Evolutionary conservation across 257 asterid species (phyloP), one percentile per base, ranked within the genome.

Genomic region (Solanum etuberosum): DNA sequence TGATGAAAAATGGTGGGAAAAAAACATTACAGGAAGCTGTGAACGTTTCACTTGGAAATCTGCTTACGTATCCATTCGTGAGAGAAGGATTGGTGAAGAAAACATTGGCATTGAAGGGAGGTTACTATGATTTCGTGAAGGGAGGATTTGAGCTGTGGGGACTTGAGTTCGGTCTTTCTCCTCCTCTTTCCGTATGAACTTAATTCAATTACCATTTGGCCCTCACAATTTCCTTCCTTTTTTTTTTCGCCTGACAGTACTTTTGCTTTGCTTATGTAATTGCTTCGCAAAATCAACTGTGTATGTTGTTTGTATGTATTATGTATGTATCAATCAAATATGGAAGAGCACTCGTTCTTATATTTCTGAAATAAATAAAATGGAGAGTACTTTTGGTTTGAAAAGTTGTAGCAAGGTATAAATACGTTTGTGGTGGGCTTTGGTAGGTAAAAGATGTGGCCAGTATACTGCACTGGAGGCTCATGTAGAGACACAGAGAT

Each of bases 121-220:
- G 96, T 25, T 88, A 95, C 93, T 97, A 95, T 10, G 98, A 97
- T 84, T 97, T 97, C 37, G 87, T 95, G 78, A 93, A 91, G 38
- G 99, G 99, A 87, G 91, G 91, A 70, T 95, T 95, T 51, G 99
- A 96, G 97, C 98, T 96, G 74, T 96, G 99, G 99, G 92, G 94
- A 74, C 98, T 95, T 31, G 97, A 96, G 8, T 95, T 95, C 91
- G 85, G 94, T 74, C 92, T 94, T 77, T 94, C 98, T 90, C 92
- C 97, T 32, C 27, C 96, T 89, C 89, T 94, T 93, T 91, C 98
- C 89, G 98, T 95, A 94, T 95, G 98, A 93, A 91, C 93, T 87
- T 88, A 88, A 81, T 20, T 37, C 31, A 73, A 20, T 31, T 70
- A 42, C 83, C 40, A 48, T 80, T 80, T 43, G 85, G 68, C 59